Base-by-base conservation (phyloP, 2,329 filamentous ascomycete genomes). In the Alternaria alternata region DNA sequence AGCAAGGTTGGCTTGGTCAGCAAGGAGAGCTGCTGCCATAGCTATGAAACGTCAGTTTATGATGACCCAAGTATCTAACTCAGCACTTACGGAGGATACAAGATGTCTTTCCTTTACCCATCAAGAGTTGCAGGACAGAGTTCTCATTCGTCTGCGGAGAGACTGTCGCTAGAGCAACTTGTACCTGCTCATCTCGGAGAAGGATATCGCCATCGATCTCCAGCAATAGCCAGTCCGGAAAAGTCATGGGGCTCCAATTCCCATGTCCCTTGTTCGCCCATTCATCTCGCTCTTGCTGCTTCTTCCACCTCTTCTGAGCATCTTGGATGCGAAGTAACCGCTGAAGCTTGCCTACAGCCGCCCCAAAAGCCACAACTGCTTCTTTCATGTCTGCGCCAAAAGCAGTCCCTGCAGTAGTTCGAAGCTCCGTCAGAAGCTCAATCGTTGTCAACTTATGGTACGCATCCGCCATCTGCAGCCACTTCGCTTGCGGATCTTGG, bases 21-120 rank as follows among this genome's bases (percentile, higher is more conserved):
- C 77, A 3, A 82, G 67, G 0, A 71, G 63, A 0, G 84, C 76
- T 0, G 85, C 85, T 0, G 89, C 84, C 38, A 91, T 88, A 0
- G 89, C 73, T 68, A 51, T 9, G 8, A 55, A n/a, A 18, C 14
- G 54, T 66, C 53, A 74, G 58, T 49, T 49, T 8, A 14, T 32
- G 20, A n/a, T 24, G 20, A 11, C 16, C 20, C 12, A 12, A 1
- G 7, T 24, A 11, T 4, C 1, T 9, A n/a, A 9, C 9, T 16
- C 7, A 5, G 4, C 16, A 67, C 67, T 63, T 67, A 74, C 67
- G 72, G 2, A 75, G 56, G 12, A 93, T 91, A 1, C 91, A 86
- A 0, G 89, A 89, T 0, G 86, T 88, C 72, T 88, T 89, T 0
- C 86, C 84, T 77, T 88, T 83, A 0, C 88, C 88, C 88, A 91